A percentile compares a stretch with the other conserved stretches of the same genome.
phyloP scores from a whole-genome alignment of 1,284 basidiomycete species.

The Takashimella tepidaria region DNA sequence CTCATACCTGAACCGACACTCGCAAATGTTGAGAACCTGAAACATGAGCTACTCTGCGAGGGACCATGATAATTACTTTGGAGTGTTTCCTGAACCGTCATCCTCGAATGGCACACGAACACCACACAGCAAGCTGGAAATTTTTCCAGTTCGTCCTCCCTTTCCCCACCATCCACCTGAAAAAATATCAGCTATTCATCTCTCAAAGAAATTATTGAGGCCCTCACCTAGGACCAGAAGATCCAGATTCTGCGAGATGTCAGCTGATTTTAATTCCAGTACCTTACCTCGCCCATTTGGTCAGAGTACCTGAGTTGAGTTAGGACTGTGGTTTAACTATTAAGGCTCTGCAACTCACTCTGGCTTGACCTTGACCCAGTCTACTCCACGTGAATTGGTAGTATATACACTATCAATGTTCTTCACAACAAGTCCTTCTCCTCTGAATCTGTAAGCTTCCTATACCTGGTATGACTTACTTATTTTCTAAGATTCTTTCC shows the following conservation, averaged over 20 bases:
- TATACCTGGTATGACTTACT: slow-evolving; percentile 35
- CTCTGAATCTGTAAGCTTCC: slow-evolving; percentile 50
- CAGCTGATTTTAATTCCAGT: background rate
- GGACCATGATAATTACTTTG: slow-evolving; percentile 52
- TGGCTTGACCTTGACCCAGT: slow-evolving; percentile 95
- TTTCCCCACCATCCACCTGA: slow-evolving; percentile 49
- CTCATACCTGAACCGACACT: slow-evolving; percentile 81
- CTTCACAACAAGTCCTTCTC: slow-evolving; percentile 89
- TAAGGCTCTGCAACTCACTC: slow-evolving; percentile 55
- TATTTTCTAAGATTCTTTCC: slow-evolving; percentile 69
- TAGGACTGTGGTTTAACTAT: background rate
- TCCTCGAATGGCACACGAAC: slow-evolving; percentile 45
- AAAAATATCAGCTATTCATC: background rate
- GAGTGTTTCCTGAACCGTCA: slow-evolving; percentile 55
- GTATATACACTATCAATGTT: slow-evolving; percentile 71
- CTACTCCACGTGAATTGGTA: slow-evolving; percentile 74
- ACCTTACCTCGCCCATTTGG: slow-evolving; percentile 36
- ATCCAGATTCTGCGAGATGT: slow-evolving; percentile 67
- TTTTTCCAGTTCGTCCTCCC: slow-evolving; percentile 47
- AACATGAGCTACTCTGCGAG: too few relatives aligned
- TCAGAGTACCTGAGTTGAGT: slow-evolving; percentile 21
- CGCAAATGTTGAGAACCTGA: slow-evolving; percentile 57
- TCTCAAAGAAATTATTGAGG: background rate
- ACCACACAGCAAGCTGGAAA: slow-evolving; percentile 49
- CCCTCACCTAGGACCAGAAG: slow-evolving; percentile 74